A percentile compares a stretch with the other conserved stretches of the same genome.
Conservation (phyloP, 345 rosid genomes). For the Corymbia maculata region DNA sequence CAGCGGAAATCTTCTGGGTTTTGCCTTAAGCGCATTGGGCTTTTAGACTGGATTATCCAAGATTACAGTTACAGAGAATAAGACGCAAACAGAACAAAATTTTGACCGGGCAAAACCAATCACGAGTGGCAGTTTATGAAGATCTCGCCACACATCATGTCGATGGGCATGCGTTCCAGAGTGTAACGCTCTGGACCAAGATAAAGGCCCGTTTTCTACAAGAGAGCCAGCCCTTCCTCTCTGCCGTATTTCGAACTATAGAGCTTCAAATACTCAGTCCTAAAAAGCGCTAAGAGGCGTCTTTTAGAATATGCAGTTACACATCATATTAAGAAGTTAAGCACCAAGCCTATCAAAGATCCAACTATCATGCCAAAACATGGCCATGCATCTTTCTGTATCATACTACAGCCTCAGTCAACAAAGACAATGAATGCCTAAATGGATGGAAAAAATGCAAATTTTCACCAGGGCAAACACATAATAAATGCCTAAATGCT, state of each 20-base stretch:
- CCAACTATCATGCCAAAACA: neutral
- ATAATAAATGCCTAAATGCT: neutral
- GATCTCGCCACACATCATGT: conserved; percentile 82
- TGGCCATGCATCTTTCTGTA: neutral
- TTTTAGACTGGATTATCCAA: no score
- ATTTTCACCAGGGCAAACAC: neutral
- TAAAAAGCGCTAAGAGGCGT: neutral
- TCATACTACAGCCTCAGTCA: neutral
- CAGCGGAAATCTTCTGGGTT: no score
- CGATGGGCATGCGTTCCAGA: conserved; percentile 68
- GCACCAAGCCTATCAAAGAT: neutral
- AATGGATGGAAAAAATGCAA: neutral
- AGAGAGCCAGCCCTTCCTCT: conserved; percentile 59
- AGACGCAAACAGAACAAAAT: neutral
- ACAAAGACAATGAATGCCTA: neutral
- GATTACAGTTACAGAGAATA: neutral
- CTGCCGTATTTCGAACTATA: conserved; percentile 65
- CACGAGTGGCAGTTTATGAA: conserved; percentile 43
- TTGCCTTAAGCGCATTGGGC: no score
- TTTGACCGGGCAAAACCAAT: neutral
- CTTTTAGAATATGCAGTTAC: neutral
- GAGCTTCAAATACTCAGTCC: conserved; percentile 84
- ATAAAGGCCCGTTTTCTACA: conserved; percentile 83
- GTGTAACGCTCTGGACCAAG: conserved; percentile 85
- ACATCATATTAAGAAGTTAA: neutral